Conservation (phyloP, 1,284 basidiomycete species). For the Boletus mariae region DNA sequence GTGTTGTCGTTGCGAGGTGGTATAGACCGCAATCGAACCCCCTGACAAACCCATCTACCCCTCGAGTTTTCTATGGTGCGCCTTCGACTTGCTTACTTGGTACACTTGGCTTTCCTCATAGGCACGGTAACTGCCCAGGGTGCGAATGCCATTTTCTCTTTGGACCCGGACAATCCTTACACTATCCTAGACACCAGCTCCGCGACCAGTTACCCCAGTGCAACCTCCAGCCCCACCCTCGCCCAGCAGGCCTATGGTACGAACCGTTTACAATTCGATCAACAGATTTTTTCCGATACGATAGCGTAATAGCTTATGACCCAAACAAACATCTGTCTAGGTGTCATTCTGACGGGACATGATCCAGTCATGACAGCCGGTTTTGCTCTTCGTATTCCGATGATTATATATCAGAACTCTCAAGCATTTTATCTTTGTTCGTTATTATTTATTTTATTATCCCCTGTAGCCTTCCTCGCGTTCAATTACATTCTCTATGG, state of each 20-base stretch:
- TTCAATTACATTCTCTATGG: conserved; percentile 35
- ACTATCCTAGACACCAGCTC: conserved; percentile 4
- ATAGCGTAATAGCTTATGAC: conserved; percentile 13
- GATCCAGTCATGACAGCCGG: conserved; percentile 18
- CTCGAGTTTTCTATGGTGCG: background rate
- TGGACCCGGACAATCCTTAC: background rate
- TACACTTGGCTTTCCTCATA: background rate
- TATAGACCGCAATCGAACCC: background rate
- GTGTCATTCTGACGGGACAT: background rate
- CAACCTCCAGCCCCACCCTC: conserved; percentile 11
- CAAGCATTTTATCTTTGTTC: conserved; percentile 8
- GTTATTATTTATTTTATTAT: conserved; percentile 17
- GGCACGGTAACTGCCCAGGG: conserved; percentile 10
- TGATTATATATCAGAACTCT: conserved; percentile 16
- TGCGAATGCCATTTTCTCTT: background rate
- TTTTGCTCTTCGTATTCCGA: conserved; percentile 17
- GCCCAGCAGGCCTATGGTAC: conserved; percentile 5
- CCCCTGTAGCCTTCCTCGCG: conserved; percentile 29
- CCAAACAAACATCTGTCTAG: conserved; percentile 14
- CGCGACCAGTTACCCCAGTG: background rate
- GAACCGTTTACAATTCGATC: background rate
- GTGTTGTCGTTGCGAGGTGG: background rate
- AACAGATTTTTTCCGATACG: background rate
- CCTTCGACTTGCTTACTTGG: background rate
- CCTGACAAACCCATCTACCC: background rate